Evolutionary conservation across 345 rosid species (phyloP).

Genomic region (Acer negundo): DNA sequence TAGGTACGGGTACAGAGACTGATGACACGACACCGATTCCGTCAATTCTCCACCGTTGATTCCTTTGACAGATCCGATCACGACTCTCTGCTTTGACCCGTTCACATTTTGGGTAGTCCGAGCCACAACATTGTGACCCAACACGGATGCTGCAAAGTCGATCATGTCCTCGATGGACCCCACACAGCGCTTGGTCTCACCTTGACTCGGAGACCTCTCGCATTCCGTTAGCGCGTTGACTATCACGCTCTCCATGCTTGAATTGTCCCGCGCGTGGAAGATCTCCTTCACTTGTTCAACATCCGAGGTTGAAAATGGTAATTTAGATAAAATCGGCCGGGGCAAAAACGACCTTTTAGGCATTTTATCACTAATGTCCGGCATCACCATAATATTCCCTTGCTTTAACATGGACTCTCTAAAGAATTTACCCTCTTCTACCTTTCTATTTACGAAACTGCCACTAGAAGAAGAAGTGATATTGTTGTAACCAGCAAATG

Average conservation of each 20-base stretch:
- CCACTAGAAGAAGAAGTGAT: conserved; percentile 11
- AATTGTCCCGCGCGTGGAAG: conserved; percentile 42
- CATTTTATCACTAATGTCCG: conserved; percentile 69
- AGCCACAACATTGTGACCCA: conserved; percentile 43
- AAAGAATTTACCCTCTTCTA: conserved; percentile 71
- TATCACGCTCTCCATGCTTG: conserved; percentile 49
- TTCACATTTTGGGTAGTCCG: conserved; percentile 47
- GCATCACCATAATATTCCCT: conserved; percentile 65
- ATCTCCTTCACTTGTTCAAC: conserved; percentile 31
- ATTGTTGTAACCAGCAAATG: conserved; percentile 46
- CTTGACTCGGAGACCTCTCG: conserved; percentile 60
- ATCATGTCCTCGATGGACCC: conserved; percentile 73
- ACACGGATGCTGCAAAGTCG: conserved; percentile 53
- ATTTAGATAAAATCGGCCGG: conserved; percentile 42
- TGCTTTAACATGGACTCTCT: conserved; percentile 50
- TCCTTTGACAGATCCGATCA: conserved; percentile 51
- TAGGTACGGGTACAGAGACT: conserved; percentile 70
- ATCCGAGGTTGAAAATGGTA: conserved; percentile 52
- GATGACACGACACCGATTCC: conserved; percentile 75
- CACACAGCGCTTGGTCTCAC: conserved; percentile 66
- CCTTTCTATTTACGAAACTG: conserved; percentile 35
- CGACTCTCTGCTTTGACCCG: conserved; percentile 45
- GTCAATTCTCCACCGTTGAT: conserved; percentile 62
- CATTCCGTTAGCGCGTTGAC: conserved; percentile 52
- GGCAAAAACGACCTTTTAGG: conserved; percentile 77